A percentile compares a stretch with the other conserved stretches of the same genome.
Evolutionary conservation across 768 basidiomycete genomes (phyloP).

Genomic region (Melanogaster broomeanus): DNA sequence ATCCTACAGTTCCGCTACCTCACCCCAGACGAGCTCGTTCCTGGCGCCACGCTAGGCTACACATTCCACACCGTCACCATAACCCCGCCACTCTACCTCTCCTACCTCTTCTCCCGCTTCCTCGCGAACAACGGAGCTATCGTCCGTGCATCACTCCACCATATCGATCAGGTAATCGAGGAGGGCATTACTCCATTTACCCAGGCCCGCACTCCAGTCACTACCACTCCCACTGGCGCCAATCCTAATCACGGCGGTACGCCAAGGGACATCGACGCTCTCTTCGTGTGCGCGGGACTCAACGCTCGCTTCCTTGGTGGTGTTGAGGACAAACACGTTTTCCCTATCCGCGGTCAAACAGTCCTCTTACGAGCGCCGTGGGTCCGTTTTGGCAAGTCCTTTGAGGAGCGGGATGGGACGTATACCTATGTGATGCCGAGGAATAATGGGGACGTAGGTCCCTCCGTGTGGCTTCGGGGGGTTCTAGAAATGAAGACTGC

Average conservation of each 20-base stretch:
- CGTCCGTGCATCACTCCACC: conserved; percentile 63
- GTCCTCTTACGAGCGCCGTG: conserved; percentile 48
- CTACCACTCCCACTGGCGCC: neutral
- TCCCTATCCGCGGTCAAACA: conserved; percentile 50
- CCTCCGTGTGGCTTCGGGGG: neutral
- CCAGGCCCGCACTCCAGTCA: neutral
- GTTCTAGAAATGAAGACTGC: too few species aligned
- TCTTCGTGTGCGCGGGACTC: conserved; percentile 73
- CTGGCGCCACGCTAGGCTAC: conserved; percentile 47
- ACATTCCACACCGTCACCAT: conserved; percentile 71
- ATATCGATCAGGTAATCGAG: conserved; percentile 58
- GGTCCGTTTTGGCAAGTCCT: conserved; percentile 40
- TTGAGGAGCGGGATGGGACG: conserved; percentile 29
- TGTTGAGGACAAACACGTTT: conserved; percentile 49
- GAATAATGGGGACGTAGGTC: conserved; percentile 41
- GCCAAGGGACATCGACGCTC: conserved; percentile 9
- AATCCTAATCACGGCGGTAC: conserved; percentile 7
- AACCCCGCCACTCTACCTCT: conserved; percentile 61
- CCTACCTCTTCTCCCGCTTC: conserved; percentile 64
- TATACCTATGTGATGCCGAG: conserved; percentile 39
- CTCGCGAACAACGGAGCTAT: conserved; percentile 59
- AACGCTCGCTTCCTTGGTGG: conserved; percentile 54
- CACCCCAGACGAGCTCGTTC: conserved; percentile 41
- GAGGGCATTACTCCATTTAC: conserved; percentile 4
- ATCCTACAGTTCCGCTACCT: conserved; percentile 39